Evolutionary conservation across 1,284 basidiomycete genomes (phyloP).

Genomic region (Mycosarcoma mackinlayi): DNA sequence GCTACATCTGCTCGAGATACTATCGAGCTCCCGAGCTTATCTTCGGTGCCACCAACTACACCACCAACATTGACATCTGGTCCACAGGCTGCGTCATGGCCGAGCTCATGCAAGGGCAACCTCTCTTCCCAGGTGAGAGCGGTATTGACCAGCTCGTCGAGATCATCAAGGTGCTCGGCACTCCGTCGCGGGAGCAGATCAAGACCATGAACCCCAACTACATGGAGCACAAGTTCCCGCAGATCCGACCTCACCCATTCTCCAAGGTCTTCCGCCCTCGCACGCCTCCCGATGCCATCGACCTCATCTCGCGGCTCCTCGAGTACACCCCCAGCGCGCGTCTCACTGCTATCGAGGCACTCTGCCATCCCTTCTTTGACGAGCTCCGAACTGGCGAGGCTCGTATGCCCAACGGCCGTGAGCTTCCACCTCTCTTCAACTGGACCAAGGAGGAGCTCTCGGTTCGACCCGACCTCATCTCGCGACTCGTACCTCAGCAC

Average conservation of each 20-base stretch:
- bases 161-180: conserved; percentile 99
- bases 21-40: conserved; percentile 99
- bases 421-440: conserved; percentile 92
- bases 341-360: conserved; percentile 87
- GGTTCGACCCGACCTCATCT: conserved; percentile 91
- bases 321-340: conserved; percentile 97
- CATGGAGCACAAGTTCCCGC: conserved; percentile 99
- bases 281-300: conserved; percentile 94
- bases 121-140: conserved; percentile 97
- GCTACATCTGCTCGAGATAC: conserved; percentile 99
- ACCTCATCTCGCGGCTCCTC: conserved; percentile 90
- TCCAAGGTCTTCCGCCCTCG: conserved; percentile 94
- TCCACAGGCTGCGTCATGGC: conserved; percentile 99
- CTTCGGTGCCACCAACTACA: conserved; percentile 99
- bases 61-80: conserved; percentile 99
- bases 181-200: conserved; percentile 98
- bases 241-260: conserved; percentile 84
- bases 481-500: conserved; percentile 87
- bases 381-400: conserved; percentile 83
- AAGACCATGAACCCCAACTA: conserved; percentile 99
- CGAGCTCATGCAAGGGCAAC: conserved; percentile 98
- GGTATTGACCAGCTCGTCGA: conserved; percentile 99
- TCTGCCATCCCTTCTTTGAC: conserved; percentile 91
- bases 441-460: conserved; percentile 97
- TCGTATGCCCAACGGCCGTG: conserved; percentile 95